A percentile compares a stretch with the other conserved stretches of the same genome.
phyloP scores from a whole-genome alignment of 495 filamentous ascomycete genomes.

The Pseudoneurospora amorphoporcata region DNA sequence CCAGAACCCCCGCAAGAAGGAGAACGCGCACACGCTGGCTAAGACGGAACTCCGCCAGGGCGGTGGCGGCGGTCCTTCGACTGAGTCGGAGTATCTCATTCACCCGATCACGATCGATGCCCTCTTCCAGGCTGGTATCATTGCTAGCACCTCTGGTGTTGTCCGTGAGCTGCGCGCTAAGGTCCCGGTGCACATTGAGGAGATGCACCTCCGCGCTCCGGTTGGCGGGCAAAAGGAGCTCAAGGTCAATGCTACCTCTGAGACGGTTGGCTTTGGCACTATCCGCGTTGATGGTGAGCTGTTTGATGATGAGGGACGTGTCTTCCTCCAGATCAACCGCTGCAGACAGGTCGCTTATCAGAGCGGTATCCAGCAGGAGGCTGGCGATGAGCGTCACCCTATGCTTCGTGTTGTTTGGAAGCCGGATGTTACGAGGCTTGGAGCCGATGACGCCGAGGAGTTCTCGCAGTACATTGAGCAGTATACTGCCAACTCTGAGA shows the following conservation, averaged over 20 bases:
- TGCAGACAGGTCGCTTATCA: not conserved
- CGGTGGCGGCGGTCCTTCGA: constrained; percentile 8
- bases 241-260: constrained; percentile 17
- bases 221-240: not conserved
- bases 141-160: constrained; percentile 12
- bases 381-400: not conserved
- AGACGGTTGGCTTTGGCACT: constrained; percentile 11
- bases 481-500: not conserved
- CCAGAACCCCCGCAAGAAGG: not conserved
- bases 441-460: not conserved
- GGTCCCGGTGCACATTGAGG: constrained; percentile 13
- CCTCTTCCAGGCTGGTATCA: constrained; percentile 23
- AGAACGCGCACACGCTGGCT: not conserved
- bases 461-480: not conserved
- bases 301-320: not conserved
- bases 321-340: not conserved
- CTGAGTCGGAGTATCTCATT: constrained; percentile 19
- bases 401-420: not conserved
- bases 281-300: not conserved
- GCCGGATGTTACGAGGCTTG: not conserved
- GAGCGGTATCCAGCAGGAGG: not conserved
- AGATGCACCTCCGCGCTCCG: not conserved
- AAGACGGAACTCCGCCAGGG: constrained; percentile 14
- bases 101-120: constrained; percentile 32
- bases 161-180: constrained; percentile 10